These are phyloP conservation scores for Triticum turgidum DNA, from an alignment of 176 grass and related monocot genomes.

Conservation along the genomic window DNA sequence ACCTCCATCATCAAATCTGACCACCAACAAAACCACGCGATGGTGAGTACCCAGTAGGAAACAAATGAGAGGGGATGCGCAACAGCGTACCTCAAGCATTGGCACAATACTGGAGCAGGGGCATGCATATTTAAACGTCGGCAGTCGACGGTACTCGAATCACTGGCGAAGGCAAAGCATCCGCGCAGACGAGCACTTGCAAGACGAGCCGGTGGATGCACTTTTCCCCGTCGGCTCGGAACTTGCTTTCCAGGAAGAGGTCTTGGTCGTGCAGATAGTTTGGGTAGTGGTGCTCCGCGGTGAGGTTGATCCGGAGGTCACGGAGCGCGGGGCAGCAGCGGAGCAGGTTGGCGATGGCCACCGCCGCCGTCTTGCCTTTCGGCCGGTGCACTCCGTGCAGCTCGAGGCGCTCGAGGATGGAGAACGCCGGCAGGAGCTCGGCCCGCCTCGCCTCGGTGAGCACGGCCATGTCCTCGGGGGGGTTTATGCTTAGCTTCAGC, in stretches of 20 bases:
- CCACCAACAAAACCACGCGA: too few relatives aligned
- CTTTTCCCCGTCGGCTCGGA: not conserved
- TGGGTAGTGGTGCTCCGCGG: not conserved
- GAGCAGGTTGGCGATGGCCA: not conserved
- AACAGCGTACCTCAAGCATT: too few relatives aligned
- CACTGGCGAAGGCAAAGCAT: too few relatives aligned
- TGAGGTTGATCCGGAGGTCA: not conserved
- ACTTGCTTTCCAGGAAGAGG: not conserved
- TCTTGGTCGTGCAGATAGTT: too few relatives aligned
- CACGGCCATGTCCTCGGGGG: not conserved
- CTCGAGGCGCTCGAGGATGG: not conserved
- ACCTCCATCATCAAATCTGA: too few relatives aligned
- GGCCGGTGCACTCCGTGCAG: not conserved
- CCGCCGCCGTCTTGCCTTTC: not conserved
- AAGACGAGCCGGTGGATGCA: not conserved
- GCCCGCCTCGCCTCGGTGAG: not conserved
- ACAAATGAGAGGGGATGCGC: too few relatives aligned
- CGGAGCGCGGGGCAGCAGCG: not conserved
- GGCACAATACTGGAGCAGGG: too few relatives aligned
- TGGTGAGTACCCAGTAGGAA: too few relatives aligned
- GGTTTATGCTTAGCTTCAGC: not conserved
- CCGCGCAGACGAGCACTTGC: too few relatives aligned
- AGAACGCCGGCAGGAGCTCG: too few relatives aligned
- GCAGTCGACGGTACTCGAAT: too few relatives aligned
- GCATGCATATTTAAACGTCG: too few relatives aligned